A percentile compares a stretch with the other conserved stretches of the same genome.
Evolutionary conservation across 1,284 basidiomycete species (phyloP).

Genomic region (Phellopilus nigrolimitatus): DNA sequence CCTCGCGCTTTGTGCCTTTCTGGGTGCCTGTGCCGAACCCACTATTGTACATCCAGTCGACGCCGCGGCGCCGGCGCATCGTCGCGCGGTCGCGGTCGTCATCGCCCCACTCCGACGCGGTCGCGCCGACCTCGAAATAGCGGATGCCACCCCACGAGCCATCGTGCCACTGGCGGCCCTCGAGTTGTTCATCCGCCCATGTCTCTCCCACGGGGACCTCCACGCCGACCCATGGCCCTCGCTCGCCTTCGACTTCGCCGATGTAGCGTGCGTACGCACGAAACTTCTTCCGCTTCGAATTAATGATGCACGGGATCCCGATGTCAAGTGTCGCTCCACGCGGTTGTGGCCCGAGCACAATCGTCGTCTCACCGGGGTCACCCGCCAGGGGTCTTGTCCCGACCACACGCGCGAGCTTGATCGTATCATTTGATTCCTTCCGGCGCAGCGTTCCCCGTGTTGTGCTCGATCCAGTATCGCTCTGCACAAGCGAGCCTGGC

Average conservation of each 20-base stretch:
- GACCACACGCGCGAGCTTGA: conserved; percentile 32
- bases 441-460: conserved; percentile 34
- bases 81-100: conserved; percentile 43
- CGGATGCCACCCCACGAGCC: conserved; percentile 74
- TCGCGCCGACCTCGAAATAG: conserved; percentile 70
- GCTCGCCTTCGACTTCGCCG: conserved; percentile 74
- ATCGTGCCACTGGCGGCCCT: conserved; percentile 74
- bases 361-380: neutral
- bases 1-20: conserved; percentile 55
- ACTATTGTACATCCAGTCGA: conserved; percentile 25
- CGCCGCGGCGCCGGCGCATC: conserved; percentile 42
- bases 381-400: conserved; percentile 1
- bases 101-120: conserved; percentile 57
- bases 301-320: conserved; percentile 90
- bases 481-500: no score
- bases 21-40: conserved; percentile 18
- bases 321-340: conserved; percentile 76
- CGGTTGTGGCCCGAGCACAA: conserved; percentile 30
- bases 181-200: conserved; percentile 48
- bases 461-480: conserved; percentile 36
- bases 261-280: conserved; percentile 86
- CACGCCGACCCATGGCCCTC: conserved; percentile 87
- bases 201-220: conserved; percentile 72
- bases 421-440: conserved; percentile 43
- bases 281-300: conserved; percentile 77